phyloP scores from a whole-genome alignment of 2,329 filamentous ascomycete species.

The Claviceps cyperi region DNA sequence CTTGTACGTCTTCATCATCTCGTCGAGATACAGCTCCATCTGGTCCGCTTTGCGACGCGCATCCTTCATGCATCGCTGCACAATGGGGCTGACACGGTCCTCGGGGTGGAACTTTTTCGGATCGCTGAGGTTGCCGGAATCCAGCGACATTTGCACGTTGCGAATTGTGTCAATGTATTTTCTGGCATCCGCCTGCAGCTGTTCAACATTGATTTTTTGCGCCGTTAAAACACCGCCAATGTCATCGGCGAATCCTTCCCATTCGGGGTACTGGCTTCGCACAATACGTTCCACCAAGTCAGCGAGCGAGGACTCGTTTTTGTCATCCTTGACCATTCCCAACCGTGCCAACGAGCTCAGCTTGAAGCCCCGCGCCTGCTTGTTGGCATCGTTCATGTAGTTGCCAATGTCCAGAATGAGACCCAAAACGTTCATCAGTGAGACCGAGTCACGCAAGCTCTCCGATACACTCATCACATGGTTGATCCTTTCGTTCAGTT shows the following conservation, averaged over 20 bases:
- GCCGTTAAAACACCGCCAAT: slow-evolving; percentile 63
- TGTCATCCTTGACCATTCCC: slow-evolving; percentile 97
- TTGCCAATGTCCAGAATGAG: slow-evolving; percentile 97
- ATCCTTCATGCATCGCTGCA: slow-evolving; percentile 92
- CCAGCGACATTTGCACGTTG: slow-evolving; percentile 82
- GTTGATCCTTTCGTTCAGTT: slow-evolving; percentile 71
- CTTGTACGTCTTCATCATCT: slow-evolving; percentile 82
- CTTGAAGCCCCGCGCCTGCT: slow-evolving; percentile 96
- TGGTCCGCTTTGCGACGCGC: slow-evolving; percentile 91
- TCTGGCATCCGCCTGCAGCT: slow-evolving; percentile 73
- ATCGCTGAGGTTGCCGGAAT: slow-evolving; percentile 87
- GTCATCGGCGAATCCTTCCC: slow-evolving; percentile 78
- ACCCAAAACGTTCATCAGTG: slow-evolving; percentile 89
- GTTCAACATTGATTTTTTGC: slow-evolving; percentile 91
- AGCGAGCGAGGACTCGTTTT: slow-evolving; percentile 91
- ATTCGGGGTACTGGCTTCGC: slow-evolving; percentile 89
- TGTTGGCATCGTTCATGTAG: slow-evolving; percentile 99
- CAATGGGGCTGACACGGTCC: slow-evolving; percentile 82
- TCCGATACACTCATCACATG: slow-evolving; percentile 82
- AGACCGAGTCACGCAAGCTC: slow-evolving; percentile 77
- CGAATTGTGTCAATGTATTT: slow-evolving; percentile 90
- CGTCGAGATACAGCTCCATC: slow-evolving; percentile 82
- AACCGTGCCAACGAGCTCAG: slow-evolving; percentile 82
- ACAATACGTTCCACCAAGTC: slow-evolving; percentile 95
- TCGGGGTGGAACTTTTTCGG: slow-evolving; percentile 97